Evolutionary conservation across 768 basidiomycete species (phyloP).

Genomic region (Mrakia blollopis): DNA sequence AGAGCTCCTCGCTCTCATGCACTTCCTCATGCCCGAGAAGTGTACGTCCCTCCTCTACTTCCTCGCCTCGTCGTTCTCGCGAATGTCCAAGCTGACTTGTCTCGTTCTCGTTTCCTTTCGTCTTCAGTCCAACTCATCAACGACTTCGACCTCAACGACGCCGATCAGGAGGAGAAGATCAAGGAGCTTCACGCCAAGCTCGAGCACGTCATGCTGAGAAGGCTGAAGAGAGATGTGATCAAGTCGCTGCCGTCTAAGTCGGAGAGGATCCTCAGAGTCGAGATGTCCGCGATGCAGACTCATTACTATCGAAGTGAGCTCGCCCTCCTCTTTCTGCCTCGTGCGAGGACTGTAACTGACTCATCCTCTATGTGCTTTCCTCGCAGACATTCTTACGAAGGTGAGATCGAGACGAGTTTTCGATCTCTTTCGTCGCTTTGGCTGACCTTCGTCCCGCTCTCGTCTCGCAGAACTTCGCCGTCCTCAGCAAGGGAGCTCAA

Average conservation of each 20-base stretch:
- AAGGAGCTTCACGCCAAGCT: slow-evolving; percentile 91
- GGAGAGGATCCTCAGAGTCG: slow-evolving; percentile 92
- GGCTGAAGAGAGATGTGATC: slow-evolving; percentile 92
- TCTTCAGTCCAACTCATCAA: slow-evolving; percentile 75
- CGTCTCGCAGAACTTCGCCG: slow-evolving; percentile 73
- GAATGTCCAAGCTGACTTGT: neutral
- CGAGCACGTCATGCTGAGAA: slow-evolving; percentile 86
- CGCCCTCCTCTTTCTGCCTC: neutral
- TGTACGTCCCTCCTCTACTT: slow-evolving; percentile 49
- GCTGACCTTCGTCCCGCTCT: neutral
- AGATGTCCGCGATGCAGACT: slow-evolving; percentile 93
- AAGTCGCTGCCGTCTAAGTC: slow-evolving; percentile 96
- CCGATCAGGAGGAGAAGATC: slow-evolving; percentile 79
- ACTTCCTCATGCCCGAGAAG: slow-evolving; percentile 98
- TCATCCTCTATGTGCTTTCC: neutral
- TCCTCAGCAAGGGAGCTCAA: slow-evolving; percentile 74
- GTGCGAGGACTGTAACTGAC: neutral
- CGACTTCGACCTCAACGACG: slow-evolving; percentile 92
- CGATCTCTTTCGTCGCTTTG: neutral
- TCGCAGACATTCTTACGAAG: slow-evolving; percentile 73
- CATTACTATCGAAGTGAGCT: slow-evolving; percentile 83
- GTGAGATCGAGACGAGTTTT: slow-evolving; percentile 45
- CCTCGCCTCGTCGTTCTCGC: slow-evolving; percentile 1
- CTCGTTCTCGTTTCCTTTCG: neutral
- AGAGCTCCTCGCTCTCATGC: slow-evolving; percentile 96